Base-by-base conservation (phyloP, 306 rosid genomes). In the Dalbergia cultrata region DNA sequence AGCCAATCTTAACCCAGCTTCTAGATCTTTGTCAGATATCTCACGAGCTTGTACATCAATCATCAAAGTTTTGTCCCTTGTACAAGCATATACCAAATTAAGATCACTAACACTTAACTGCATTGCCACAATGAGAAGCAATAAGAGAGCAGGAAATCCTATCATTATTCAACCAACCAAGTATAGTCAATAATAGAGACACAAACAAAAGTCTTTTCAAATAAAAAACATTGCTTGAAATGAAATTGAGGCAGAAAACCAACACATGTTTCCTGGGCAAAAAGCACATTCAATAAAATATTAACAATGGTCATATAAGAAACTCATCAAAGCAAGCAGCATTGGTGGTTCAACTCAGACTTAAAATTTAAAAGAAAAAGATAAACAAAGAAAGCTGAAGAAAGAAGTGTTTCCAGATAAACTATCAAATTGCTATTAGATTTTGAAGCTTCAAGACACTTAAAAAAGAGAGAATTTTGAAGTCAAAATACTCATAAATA, bases 11-110 rank as follows among this genome's bases (percentile, higher is more conserved):
- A 95, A 75, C 14, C 96, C 99, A 80, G 97, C 90, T 88, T 91
- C 93, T 64, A 95, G 85, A 87, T 93, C 99, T 87, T 88, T 89
- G 33, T 95, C 96, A 9, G 98, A 89, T 81, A 95, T 93, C 88
- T 89, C 97, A 52, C 96, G 89, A 78, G 99, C 97, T 92, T 95
- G 97, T 79, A 95, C 98, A 49, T 93, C 99, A 82, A 95, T 95
- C 99, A 95, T 95, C 82, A 95, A 86, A 13, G 99, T 95, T 82
- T 93, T 93, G 79, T 95, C 99, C 88, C 84, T 90, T 34, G 98
- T 91, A 77, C 98, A 91, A 62, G 99, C 99, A 89, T 95, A 95
- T 65, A 95, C 81, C 90, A 95, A 86, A 85, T 95, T 95, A 74
- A 93, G 98, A 88, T 95, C 98, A 76, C 99, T 95, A 77, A 93